phyloP scores from a whole-genome alignment of 495 filamentous ascomycete genomes.

The Aspergillus heteromorphus region DNA sequence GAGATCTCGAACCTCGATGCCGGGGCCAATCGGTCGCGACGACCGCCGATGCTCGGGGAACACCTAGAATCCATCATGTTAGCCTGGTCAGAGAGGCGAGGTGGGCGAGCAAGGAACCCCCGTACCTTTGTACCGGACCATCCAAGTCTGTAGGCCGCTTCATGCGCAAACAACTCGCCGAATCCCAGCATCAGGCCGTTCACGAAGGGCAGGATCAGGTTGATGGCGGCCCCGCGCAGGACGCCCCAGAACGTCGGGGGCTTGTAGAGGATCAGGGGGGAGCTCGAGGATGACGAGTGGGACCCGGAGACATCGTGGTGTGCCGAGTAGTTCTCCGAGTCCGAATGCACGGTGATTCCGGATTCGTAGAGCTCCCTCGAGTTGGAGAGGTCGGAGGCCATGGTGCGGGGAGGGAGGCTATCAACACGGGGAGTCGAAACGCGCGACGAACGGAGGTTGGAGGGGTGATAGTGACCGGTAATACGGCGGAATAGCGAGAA shows the following conservation, averaged over 20 bases:
- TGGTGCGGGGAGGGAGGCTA: constrained; percentile 18
- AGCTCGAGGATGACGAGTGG: constrained; percentile 59
- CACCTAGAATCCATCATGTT: constrained; percentile 40
- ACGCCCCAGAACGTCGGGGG: constrained; percentile 82
- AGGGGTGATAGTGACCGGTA: not conserved
- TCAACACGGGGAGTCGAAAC: constrained; percentile 1
- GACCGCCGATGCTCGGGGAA: constrained; percentile 58
- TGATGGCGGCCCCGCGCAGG: constrained; percentile 86
- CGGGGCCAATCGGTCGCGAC: constrained; percentile 56
- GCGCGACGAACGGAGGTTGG: constrained; percentile 4
- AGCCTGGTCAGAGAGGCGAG: not conserved
- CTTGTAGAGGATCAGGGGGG: constrained; percentile 81
- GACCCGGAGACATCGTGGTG: constrained; percentile 53
- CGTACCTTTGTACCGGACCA: constrained; percentile 91
- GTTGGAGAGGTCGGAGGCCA: constrained; percentile 44
- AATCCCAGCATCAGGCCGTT: constrained; percentile 99
- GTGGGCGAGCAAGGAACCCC: not conserved
- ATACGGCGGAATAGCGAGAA: not conserved
- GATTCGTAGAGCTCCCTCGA: constrained; percentile 66
- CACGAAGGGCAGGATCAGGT: constrained; percentile 88
- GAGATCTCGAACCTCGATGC: constrained; percentile 56
- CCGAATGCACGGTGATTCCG: constrained; percentile 77
- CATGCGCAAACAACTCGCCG: constrained; percentile 92
- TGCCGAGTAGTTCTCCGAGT: constrained; percentile 83
- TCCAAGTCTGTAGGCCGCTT: constrained; percentile 84